Base-by-base conservation (phyloP, 768 basidiomycete species). In the Amanita rimosa region DNA sequence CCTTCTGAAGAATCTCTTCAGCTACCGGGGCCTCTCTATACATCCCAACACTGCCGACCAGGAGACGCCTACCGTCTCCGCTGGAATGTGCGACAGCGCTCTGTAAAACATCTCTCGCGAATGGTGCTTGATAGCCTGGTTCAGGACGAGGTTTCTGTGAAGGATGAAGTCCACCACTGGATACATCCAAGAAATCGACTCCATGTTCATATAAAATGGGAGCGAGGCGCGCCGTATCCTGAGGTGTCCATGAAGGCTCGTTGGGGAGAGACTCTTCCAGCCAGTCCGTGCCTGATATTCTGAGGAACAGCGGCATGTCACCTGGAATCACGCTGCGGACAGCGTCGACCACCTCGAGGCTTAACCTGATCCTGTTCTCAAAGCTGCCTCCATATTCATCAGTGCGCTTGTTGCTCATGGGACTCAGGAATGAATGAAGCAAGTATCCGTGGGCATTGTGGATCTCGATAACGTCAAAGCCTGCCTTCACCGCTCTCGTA, bases 281-380 rank as follows among this genome's bases (percentile, higher is more conserved):
- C 81, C 85, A 85, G 50, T 90, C 89, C 0, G 78, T 81, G 1
- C 78, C 89, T 36, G 81, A 83, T 19, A 90, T 63, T 17, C 88
- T 72, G 48, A 83, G 67, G 64, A 90, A 87, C 14, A 92, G 64
- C 1, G 90, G 85, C 70, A 78, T 79, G 10, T 69, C 63, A 3
- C 68, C 60, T 0, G 79, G 77, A 54, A 86, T 82, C 9, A 71
- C 68, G 16, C 67, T 69, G 6, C 87, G 73, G 0, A 87, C 65
- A 3, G 78, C 78, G 42, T 83, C 77, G 10, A 81, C 74, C 39
- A 86, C 67, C 57, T 85, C 77, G 4, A 85, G 59, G 8, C 72
- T 68, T 29, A 90, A 65, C 8, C 84, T 68, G 14, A 67, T 73
- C 16, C 85, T 71, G 57, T 85, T 87, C 62, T 85, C 81, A 50